Evolutionary conservation across 2,329 filamentous ascomycete genomes (phyloP).

Genomic region (Cordyceps cicadae): DNA sequence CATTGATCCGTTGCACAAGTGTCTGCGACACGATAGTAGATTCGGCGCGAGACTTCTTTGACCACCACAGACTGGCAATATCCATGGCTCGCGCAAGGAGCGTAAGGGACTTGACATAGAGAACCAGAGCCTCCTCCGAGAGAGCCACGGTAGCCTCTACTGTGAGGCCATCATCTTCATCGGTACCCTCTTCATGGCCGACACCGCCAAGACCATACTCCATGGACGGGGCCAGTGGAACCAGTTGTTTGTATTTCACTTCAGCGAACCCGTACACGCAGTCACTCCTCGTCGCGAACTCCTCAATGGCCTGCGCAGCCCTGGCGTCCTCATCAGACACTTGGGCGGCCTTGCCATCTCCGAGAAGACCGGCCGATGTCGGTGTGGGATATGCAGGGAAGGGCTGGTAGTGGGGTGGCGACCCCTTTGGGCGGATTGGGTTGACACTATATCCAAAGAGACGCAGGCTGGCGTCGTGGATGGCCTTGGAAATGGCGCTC

Average conservation of each 20-base stretch:
- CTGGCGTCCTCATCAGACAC: constrained; percentile 68
- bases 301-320: constrained; percentile 76
- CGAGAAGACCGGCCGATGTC: constrained; percentile 51
- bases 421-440: constrained; percentile 58
- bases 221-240: constrained; percentile 74
- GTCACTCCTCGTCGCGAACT: constrained; percentile 85
- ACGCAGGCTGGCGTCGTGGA: constrained; percentile 80
- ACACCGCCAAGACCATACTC: constrained; percentile 61
- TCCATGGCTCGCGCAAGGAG: constrained; percentile 93
- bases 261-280: constrained; percentile 97
- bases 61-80: constrained; percentile 89
- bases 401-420: constrained; percentile 69
- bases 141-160: constrained; percentile 77
- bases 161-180: constrained; percentile 69
- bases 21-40: constrained; percentile 38
- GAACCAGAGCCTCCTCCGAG: constrained; percentile 87
- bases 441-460: constrained; percentile 65
- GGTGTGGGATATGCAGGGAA: constrained; percentile 79
- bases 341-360: constrained; percentile 51
- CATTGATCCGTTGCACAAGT: constrained; percentile 68
- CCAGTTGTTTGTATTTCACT: constrained; percentile 96
- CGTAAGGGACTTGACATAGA: constrained; percentile 90
- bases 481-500: constrained; percentile 87
- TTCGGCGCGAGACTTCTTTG: constrained; percentile 63
- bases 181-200: constrained; percentile 42